Evolutionary conservation across 2,329 filamentous ascomycete species (phyloP), one percentile per base, ranked within the genome.

Genomic region (Cercospora brassicicola): DNA sequence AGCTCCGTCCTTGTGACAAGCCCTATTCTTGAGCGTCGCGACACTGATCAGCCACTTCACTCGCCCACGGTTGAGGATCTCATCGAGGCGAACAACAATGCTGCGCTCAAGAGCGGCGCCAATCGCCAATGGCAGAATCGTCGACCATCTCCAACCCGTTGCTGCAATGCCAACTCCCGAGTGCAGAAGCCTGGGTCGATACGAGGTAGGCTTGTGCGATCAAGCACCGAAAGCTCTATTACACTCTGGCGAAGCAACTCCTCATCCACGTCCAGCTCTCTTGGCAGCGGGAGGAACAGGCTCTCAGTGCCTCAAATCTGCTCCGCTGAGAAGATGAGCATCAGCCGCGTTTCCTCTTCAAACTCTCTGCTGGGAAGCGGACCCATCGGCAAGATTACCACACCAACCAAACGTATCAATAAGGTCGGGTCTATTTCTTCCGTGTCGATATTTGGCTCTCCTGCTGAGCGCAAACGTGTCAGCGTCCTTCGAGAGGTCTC

Each of bases 1-100:
- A 82, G 80, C 67, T 81, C 80, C 0, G 80, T 83, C 9, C 74
- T 83, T 8, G 75, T 78, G 2, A 78, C 74, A 3, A 82, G 80
- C 64, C 79, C 81, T 1, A 73, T 79, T 9, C 62, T 79, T 9
- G 69, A 67, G 28, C 59, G 70, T 11, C 66, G 68, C 15, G 72
- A 69, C 13, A 65, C 70, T 4, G 45, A 69, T 36, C 62, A 72
- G 56, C 61, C 67, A 15, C 36, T 72, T 18, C 60, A 64, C 5
- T 76, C 75, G 2, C 75, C 75, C 8, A 75, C 69, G 13, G 66
- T 77, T 2, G 74, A 76, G 36, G 63, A 76, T 18, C 65, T 74
- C 10, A 69, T 76, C 2, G 72, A 76, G 3, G 72, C 73, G 15
- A 73, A 74, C n/a, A 63, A 71, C 53, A 73, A 74, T 15, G 74